Conservation (phyloP, 169 alveolate species). For the Plasmodium fragile region DNA sequence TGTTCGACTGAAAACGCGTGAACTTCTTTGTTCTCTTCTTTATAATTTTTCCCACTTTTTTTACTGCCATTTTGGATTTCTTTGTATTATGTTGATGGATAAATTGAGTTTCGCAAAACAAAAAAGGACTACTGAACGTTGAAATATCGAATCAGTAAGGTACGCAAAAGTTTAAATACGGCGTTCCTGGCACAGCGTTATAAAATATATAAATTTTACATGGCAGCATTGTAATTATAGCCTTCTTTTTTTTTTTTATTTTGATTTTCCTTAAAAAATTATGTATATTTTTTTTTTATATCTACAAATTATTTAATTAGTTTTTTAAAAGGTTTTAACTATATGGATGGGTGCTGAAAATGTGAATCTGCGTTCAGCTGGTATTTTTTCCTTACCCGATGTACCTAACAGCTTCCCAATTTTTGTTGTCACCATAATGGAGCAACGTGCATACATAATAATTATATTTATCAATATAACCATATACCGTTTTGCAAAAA, state of each 20-base stretch:
- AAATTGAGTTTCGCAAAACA: background rate
- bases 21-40: slow-evolving; percentile 96
- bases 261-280: background rate
- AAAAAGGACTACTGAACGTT: background rate
- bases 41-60: slow-evolving; percentile 87
- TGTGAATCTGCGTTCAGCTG: background rate
- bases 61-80: slow-evolving; percentile 83
- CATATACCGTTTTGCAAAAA: background rate
- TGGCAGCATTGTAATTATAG: background rate
- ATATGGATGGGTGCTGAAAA: background rate
- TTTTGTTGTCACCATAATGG: background rate
- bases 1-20: slow-evolving; percentile 96
- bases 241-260: background rate
- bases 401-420: background rate
- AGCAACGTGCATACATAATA: background rate
- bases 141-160: slow-evolving; percentile 1
- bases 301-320: background rate
- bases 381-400: background rate
- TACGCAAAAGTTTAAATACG: background rate
- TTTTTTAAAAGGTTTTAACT: background rate
- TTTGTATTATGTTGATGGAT: background rate
- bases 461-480: too few relatives aligned
- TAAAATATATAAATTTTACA: background rate
- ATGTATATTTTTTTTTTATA: background rate
- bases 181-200: background rate